Percentiles rank a stretch among this genome's conserved stretches.
phyloP scores from a whole-genome alignment of 1,284 basidiomycete genomes.

The Ceratobasidium sp. region DNA sequence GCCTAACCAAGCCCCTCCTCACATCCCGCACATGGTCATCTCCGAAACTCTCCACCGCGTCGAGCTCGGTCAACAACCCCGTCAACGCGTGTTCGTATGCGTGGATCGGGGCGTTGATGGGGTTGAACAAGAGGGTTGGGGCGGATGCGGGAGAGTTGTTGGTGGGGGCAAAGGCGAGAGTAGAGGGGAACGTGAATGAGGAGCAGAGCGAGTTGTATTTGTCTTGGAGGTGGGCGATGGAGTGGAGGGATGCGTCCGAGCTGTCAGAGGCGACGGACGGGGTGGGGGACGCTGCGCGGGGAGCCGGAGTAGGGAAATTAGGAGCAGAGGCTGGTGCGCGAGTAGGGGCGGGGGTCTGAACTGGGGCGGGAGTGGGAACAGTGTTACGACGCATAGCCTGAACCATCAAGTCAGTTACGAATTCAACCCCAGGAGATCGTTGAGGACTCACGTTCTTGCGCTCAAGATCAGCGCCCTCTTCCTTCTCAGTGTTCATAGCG shows the following conservation, averaged over 20 bases:
- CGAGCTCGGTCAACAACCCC: conserved; percentile 69
- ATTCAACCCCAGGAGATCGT: not conserved
- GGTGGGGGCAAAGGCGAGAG: conserved; percentile 37
- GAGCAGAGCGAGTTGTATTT: conserved; percentile 41
- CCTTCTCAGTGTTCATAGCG: not conserved
- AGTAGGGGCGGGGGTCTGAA: not conserved
- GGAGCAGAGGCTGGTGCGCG: conserved; percentile 19
- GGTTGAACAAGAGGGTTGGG: conserved; percentile 59
- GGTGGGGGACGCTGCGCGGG: conserved; percentile 17
- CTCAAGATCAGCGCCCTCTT: conserved; percentile 24
- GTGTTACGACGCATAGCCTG: conserved; percentile 21
- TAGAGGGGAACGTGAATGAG: conserved; percentile 41
- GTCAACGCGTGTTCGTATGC: conserved; percentile 69
- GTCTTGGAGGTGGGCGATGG: conserved; percentile 42
- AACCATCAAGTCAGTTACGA: conserved; percentile 24
- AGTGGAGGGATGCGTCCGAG: conserved; percentile 38
- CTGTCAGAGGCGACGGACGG: conserved; percentile 24
- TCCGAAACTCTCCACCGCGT: conserved; percentile 73
- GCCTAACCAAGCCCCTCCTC: conserved; percentile 67
- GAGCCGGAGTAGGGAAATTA: not conserved
- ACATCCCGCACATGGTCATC: conserved; percentile 65
- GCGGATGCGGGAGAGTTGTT: conserved; percentile 33
- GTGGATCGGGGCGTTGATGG: conserved; percentile 66
- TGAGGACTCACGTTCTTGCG: conserved; percentile 29
- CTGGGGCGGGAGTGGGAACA: conserved; percentile 12